Evolutionary conservation across 345 rosid species (phyloP).

Genomic region (Murraya koenigii): DNA sequence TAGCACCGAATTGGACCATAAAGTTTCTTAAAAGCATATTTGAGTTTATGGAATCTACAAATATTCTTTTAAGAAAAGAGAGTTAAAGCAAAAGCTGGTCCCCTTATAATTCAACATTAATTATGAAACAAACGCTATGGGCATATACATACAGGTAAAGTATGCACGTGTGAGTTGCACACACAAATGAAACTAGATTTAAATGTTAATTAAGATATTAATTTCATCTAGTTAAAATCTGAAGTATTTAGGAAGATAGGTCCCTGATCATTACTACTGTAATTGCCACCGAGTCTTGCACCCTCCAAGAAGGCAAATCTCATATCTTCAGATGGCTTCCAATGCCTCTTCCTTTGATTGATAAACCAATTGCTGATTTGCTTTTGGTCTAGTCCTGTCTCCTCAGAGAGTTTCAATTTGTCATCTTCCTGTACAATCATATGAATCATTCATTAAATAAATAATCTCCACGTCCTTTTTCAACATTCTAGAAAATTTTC

Average conservation of each 20-base stretch:
- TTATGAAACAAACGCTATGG: not conserved
- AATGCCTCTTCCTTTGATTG: slow-evolving; percentile 75
- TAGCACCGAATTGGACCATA: not conserved
- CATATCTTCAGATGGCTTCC: slow-evolving; percentile 73
- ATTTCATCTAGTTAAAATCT: not conserved
- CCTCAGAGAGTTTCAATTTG: slow-evolving; percentile 42
- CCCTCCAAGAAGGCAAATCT: slow-evolving; percentile 45
- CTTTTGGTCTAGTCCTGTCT: slow-evolving; percentile 63
- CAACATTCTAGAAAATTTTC: too few species aligned
- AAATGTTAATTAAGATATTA: not conserved
- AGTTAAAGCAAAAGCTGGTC: not conserved
- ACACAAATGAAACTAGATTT: not conserved
- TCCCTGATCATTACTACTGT: not conserved
- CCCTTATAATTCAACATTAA: not conserved
- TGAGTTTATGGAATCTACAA: not conserved
- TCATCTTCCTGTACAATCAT: slow-evolving; percentile 51
- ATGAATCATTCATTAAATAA: not conserved
- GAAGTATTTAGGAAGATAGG: slow-evolving; percentile 17
- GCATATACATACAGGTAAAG: not conserved
- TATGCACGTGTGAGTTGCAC: not conserved
- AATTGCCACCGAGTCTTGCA: slow-evolving; percentile 4
- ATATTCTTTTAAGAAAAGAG: not conserved
- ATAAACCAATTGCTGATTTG: slow-evolving; percentile 82
- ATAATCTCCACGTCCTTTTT: too few species aligned
- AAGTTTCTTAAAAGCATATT: not conserved